These are phyloP conservation scores for Chaetoceros tenuissimus DNA, from an alignment of 108 stramenopile species.

Conservation along the genomic window DNA sequence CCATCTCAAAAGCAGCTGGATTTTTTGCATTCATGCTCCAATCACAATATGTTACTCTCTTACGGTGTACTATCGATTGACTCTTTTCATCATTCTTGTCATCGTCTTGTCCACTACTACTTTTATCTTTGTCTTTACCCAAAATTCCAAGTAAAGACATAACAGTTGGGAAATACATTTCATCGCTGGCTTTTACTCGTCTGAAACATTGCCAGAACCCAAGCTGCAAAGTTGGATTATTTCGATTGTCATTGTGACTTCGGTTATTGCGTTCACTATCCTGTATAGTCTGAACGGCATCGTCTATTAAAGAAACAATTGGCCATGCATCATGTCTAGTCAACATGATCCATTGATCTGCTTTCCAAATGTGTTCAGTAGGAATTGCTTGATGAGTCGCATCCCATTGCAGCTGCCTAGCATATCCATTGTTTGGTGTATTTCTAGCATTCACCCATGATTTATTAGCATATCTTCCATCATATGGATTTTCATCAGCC, in stretches of 20 bases:
- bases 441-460: constrained; percentile 73
- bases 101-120: constrained; percentile 10
- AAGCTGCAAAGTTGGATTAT: constrained; percentile 34
- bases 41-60: constrained; percentile 72
- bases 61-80: neutral
- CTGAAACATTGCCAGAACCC: constrained; percentile 66
- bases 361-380: constrained; percentile 71
- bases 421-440: constrained; percentile 80
- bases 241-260: neutral
- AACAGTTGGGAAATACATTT: constrained; percentile 79
- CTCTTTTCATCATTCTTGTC: neutral
- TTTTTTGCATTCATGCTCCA: constrained; percentile 71
- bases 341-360: constrained; percentile 81
- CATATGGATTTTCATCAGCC: too few species aligned
- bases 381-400: constrained; percentile 53
- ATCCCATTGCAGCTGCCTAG: constrained; percentile 73
- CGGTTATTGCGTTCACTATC: neutral
- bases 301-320: constrained; percentile 24
- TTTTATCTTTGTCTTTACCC: constrained; percentile 8
- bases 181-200: constrained; percentile 68
- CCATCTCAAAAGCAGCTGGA: constrained; percentile 49
- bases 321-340: constrained; percentile 47
- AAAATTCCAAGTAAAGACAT: constrained; percentile 57
- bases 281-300: neutral
- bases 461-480: constrained; percentile 9